phyloP scores from a whole-genome alignment of 129 eudicot species.

The Calendula officinalis region DNA sequence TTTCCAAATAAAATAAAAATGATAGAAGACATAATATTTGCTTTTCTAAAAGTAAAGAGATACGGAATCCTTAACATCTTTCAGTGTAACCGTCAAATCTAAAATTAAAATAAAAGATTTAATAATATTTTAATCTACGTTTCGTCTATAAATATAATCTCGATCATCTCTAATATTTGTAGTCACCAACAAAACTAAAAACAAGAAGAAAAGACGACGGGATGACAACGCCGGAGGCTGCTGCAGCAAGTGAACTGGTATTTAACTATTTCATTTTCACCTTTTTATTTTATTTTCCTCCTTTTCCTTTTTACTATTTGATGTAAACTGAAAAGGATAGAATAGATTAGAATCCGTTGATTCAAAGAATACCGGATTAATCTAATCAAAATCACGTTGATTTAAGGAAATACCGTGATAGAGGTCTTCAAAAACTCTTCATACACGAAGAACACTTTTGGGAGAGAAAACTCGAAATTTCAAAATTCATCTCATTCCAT shows the following conservation, averaged over 20 bases:
- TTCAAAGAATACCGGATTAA: too few species aligned
- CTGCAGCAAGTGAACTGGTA: slow-evolving; percentile 13
- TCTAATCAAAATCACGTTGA: too few species aligned
- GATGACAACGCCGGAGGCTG: background rate
- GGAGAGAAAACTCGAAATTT: too few species aligned
- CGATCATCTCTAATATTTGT: background rate
- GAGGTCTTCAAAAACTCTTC: too few species aligned
- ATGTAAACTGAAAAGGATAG: too few species aligned
- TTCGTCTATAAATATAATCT: slow-evolving; percentile 4
- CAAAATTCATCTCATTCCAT: too few species aligned
- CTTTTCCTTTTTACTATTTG: background rate
- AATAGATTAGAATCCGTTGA: too few species aligned
- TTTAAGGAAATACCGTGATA: too few species aligned
- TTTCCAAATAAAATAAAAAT: too few species aligned
- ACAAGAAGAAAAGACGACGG: background rate
- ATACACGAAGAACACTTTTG: too few species aligned
- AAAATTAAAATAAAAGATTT: slow-evolving; percentile 9
- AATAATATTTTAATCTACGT: background rate
- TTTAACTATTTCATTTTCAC: background rate
- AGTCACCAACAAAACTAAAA: background rate
- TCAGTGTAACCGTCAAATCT: background rate
- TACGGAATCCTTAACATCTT: background rate
- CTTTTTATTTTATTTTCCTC: background rate
- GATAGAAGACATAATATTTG: too few species aligned
- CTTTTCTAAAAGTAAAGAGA: too few species aligned